A percentile compares a stretch with the other conserved stretches of the same genome.
Evolutionary conservation across 106 monocot species (phyloP).

Genomic region (Agapanthus africanus): DNA sequence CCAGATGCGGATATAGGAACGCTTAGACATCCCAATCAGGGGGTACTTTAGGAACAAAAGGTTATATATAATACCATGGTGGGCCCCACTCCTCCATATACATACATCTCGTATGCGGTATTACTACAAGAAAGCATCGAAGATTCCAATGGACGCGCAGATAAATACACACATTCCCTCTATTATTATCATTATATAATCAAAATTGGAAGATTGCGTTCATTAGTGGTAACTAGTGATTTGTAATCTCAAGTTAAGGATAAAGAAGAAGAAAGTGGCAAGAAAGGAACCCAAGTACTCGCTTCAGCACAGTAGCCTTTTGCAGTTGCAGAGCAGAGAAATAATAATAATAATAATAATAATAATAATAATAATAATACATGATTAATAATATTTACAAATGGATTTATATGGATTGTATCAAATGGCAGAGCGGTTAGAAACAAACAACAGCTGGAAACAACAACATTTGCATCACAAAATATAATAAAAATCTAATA

Average conservation of each 20-base stretch:
- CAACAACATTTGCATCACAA: too few species aligned
- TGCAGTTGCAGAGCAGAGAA: not conserved
- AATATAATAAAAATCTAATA: not conserved
- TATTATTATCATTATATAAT: too few species aligned
- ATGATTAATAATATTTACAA: not conserved
- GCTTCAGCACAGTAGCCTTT: not conserved
- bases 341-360: not conserved
- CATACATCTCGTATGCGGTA: too few species aligned
- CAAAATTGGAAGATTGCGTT: not conserved
- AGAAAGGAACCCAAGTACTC: not conserved
- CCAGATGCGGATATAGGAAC: too few species aligned
- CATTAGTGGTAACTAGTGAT: not conserved
- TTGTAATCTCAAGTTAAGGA: not conserved
- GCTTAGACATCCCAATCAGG: too few species aligned
- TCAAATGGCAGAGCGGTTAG: not conserved
- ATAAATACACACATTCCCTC: too few species aligned
- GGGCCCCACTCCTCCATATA: too few species aligned
- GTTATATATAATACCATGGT: too few species aligned
- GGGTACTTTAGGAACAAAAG: too few species aligned
- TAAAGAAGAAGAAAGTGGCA: not conserved
- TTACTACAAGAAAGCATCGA: too few species aligned
- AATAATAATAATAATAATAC: not conserved
- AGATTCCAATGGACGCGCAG: too few species aligned
- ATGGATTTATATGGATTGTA: not conserved
- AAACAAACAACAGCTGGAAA: not conserved